Evolutionary conservation across 768 basidiomycete species (phyloP), one percentile per base, ranked within the genome.

Genomic region (Pisolithus marmoratus): DNA sequence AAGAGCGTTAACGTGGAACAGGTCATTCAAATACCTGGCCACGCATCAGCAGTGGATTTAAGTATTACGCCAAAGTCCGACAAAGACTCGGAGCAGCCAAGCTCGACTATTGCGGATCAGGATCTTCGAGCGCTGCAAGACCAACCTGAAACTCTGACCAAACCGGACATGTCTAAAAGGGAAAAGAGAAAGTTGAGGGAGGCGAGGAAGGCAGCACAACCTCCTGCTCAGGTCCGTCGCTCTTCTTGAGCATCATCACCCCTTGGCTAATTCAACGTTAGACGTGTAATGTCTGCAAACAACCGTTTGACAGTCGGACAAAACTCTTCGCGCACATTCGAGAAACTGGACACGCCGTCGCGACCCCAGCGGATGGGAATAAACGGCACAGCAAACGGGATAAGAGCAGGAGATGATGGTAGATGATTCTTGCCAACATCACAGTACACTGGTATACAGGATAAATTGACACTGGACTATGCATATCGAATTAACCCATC

Each of bases 121-220:
- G 19, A 7, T 43, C 42, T 24, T 7, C 38, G 51, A 37, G 8
- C 6, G 14, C 49, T 51, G 11, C 50, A 38, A 38, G 54, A 42
- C 4, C 53, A 52, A 27, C 27, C 1, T 3, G n/a, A n/a, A 17
- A 45, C 20, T 15, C 36, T 54, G 43, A 50, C 46, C 36, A 44
- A 59, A 37, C 63, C 46, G 20, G 72, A 69, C 52, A 57, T 79
- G 54, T 81, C 90, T 6, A 97, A 96, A 69, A 82, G 81, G 53
- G 91, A 96, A 29, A 91, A 85, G 67, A 73, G 94, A 44, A 78
- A 84, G 46, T 84, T 85, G 17, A 76, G 82, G 44, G 89, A 95
- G 65, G 74, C 80, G 44, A 90, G 84, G 73, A 91, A 86, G 64
- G 75, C 71, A 5, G 43, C 53, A 20, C 42, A 42, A 20, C 50